Conservation (phyloP, 257 asterid species). For the Echium plantagineum region DNA sequence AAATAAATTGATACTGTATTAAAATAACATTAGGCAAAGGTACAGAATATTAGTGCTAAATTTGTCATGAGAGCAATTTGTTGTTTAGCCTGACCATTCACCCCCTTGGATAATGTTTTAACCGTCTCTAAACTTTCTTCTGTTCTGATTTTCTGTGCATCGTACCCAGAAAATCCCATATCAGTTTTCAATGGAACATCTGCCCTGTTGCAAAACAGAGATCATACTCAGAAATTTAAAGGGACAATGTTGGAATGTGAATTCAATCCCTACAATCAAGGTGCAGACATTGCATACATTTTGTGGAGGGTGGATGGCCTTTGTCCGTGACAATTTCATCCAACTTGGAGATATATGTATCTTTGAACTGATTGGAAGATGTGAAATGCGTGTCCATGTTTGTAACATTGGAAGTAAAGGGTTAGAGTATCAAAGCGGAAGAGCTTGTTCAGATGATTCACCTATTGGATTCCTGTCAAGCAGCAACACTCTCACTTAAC, state of each 20-base stretch:
- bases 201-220: constrained; percentile 65
- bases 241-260: constrained; percentile 79
- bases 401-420: constrained; percentile 53
- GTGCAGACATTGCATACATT: constrained; percentile 81
- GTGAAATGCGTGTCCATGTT: constrained; percentile 81
- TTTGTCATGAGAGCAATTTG: not conserved
- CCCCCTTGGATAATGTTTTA: not conserved
- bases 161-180: constrained; percentile 71
- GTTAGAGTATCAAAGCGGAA: constrained; percentile 29
- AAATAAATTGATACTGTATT: too few relatives aligned
- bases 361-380: constrained; percentile 68
- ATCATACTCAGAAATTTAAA: constrained; percentile 56
- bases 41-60: not conserved
- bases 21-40: not conserved
- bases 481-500: constrained; percentile 7
- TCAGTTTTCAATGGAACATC: constrained; percentile 70
- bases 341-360: constrained; percentile 94
- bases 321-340: constrained; percentile 74
- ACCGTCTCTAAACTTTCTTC: constrained; percentile 1
- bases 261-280: constrained; percentile 71
- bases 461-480: constrained; percentile 3
- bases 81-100: constrained; percentile 1
- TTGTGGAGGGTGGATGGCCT: constrained; percentile 98
- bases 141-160: constrained; percentile 12
- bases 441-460: constrained; percentile 17